Conservation (phyloP, 306 rosid genomes). For the Oemleria cerasiformis region DNA sequence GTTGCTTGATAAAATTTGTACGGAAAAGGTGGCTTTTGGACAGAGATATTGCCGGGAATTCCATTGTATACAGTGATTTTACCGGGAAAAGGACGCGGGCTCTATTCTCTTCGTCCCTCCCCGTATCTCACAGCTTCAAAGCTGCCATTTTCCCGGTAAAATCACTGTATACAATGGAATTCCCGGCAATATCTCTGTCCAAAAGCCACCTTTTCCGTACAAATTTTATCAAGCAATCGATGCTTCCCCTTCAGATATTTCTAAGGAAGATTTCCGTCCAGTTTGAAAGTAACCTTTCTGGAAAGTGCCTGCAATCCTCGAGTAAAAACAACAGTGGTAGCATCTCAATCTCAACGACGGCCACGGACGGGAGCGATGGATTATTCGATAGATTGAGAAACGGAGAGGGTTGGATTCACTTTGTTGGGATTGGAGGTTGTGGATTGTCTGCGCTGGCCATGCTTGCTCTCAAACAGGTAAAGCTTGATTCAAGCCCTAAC, state of each 20-base stretch:
- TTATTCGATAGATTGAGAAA: background rate
- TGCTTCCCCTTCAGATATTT: background rate
- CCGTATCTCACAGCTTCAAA: background rate
- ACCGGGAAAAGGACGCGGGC: slow-evolving; percentile 14
- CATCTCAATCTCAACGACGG: slow-evolving; percentile 9
- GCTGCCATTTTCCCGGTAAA: slow-evolving; percentile 6
- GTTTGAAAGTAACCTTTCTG: background rate
- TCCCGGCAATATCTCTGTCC: slow-evolving; percentile 10
- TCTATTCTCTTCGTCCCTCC: background rate
- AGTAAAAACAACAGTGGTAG: background rate
- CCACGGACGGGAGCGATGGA: slow-evolving; percentile 13
- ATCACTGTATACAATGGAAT: background rate
- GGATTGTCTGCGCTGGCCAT: slow-evolving; percentile 36
- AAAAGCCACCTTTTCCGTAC: slow-evolving; percentile 6
- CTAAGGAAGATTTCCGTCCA: background rate
- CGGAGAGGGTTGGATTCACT: slow-evolving; percentile 27
- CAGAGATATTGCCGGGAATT: slow-evolving; percentile 7
- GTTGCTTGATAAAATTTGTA: background rate
- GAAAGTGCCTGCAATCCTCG: background rate
- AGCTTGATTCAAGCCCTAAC: background rate
- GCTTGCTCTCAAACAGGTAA: slow-evolving; percentile 35
- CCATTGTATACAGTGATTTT: slow-evolving; percentile 5
- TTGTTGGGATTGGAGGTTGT: slow-evolving; percentile 40
- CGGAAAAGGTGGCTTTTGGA: slow-evolving; percentile 6
- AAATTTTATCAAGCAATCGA: background rate